A percentile compares a stretch with the other conserved stretches of the same genome.
Conservation (phyloP, 257 asterid genomes). For the Solanum pinnatisectum region DNA sequence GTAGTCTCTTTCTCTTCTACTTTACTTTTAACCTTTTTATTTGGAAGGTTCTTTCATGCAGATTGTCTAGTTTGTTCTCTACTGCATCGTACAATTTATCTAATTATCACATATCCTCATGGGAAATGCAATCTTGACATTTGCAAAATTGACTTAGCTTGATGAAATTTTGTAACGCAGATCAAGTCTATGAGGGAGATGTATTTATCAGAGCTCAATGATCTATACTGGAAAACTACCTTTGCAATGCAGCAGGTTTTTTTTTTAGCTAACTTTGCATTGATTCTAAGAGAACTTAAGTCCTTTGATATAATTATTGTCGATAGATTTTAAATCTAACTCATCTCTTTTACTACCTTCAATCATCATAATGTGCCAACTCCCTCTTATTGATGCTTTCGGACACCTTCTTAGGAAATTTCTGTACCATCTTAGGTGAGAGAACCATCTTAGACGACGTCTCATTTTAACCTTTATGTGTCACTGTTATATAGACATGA, state of each 20-base stretch:
- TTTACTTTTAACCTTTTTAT: neutral
- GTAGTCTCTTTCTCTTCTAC: neutral
- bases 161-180: constrained; percentile 29
- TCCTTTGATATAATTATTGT: neutral
- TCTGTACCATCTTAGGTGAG: neutral
- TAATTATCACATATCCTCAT: neutral
- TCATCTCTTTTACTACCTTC: neutral
- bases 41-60: neutral
- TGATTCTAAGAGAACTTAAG: neutral
- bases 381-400: neutral
- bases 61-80: neutral
- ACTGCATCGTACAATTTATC: neutral
- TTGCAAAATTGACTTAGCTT: neutral
- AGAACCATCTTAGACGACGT: neutral
- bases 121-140: neutral
- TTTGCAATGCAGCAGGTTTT: neutral
- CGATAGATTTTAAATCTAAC: neutral
- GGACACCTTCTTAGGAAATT: neutral
- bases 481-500: neutral
- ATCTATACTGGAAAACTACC: constrained; percentile 53
- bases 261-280: neutral
- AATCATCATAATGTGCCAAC: neutral
- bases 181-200: constrained; percentile 63
- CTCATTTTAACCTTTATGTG: neutral
- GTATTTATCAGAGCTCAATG: constrained; percentile 57